A percentile compares a stretch with the other conserved stretches of the same genome.
Conservation (phyloP, 495 filamentous ascomycete species). For the Choiromyces venosus region DNA sequence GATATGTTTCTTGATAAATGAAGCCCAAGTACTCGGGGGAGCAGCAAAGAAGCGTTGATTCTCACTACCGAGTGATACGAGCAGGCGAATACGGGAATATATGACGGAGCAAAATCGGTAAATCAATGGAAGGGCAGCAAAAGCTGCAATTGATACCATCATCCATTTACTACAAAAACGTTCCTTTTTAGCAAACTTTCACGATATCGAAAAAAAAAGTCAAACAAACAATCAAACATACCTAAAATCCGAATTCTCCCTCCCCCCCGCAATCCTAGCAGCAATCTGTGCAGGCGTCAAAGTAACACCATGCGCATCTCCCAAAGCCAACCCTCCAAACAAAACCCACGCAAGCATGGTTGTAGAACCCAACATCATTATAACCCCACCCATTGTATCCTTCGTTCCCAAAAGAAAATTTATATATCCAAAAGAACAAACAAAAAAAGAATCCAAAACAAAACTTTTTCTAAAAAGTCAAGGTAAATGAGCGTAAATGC, state of each 20-base stretch:
- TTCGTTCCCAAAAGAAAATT: not conserved
- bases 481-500: conserved; percentile 1
- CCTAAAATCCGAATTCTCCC: not conserved
- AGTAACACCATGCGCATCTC: not conserved
- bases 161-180: conserved; percentile 35
- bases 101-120: conserved; percentile 57
- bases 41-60: conserved; percentile 54
- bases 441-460: too few relatives aligned
- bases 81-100: conserved; percentile 65
- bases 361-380: not conserved
- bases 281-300: not conserved
- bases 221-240: not conserved
- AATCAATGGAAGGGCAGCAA: conserved; percentile 53
- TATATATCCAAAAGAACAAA: too few relatives aligned
- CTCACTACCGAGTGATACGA: conserved; percentile 64
- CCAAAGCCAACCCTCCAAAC: not conserved
- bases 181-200: conserved; percentile 17
- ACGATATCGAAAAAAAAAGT: not conserved
- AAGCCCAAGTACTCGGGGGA: conserved; percentile 51
- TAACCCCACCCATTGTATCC: not conserved
- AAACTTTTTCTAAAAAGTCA: not conserved
- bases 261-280: too few relatives aligned
- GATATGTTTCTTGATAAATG: conserved; percentile 70
- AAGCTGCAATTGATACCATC: conserved; percentile 46
- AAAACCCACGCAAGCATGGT: not conserved